Base-by-base conservation (phyloP, 2,329 filamentous ascomycete species). In the Colletotrichum sp. region DNA sequence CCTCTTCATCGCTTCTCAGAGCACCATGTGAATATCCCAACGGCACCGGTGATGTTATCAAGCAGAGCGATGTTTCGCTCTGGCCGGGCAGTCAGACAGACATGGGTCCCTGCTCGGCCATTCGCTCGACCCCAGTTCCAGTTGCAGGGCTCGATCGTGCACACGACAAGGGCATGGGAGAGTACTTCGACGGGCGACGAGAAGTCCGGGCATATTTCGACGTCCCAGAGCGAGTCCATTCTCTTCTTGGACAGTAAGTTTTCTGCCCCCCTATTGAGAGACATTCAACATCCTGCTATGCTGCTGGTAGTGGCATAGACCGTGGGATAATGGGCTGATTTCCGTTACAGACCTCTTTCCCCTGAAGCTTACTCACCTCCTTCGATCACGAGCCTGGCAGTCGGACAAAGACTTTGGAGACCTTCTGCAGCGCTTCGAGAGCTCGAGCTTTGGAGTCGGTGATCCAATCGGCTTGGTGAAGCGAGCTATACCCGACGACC, bases 181-280 rank as follows among this genome's bases (percentile, higher is more conserved):
- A 89, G 85, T 30, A 85, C 86, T 26, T 82, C 85, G 71, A 84
- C 89, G 13, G 91, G 90, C 68, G 91, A 92, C 78, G 89, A 94
- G 80, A 92, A 94, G 78, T 92, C 92, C 12, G 96, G 97, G 0
- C 96, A 98, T 81, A 98, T 99, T 79, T 88, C 90, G n/a, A 90
- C 94, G 13, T 90, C 88, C 4, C 86, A 93, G 2, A 94, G 96
- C 79, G 95, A 99, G 86, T 93, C 94, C 0, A 93, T 99, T 62
- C 85, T 98, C 8, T 99, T 98, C 86, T 93, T 99, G 81, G 96
- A 98, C 83, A 98, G 95, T 96, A 85, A 82, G 92, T 81, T 21
- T 49, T 49, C 6, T 13, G 44, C 3, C 18, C 10, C 3, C 44
- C 44, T 5, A 7, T 52, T 21, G n/a, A 1, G 44, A 52, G 0